Base-by-base conservation (phyloP, 768 basidiomycete species). In the Lentinula boryana region DNA sequence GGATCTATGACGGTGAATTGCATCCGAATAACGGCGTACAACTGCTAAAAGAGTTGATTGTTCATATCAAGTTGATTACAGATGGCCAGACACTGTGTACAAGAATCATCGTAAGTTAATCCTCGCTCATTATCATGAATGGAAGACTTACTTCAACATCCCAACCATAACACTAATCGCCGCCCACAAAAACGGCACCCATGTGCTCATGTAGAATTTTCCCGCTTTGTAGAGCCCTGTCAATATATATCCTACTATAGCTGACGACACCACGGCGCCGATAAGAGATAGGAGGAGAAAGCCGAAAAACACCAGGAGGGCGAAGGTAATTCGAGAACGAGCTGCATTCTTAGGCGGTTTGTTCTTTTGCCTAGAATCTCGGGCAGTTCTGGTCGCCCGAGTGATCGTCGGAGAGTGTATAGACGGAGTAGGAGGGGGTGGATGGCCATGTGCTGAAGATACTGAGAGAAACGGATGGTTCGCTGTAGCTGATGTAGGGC, bases 181-280 rank as follows among this genome's bases (percentile, higher is more conserved):
- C 36, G 36, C 36, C 36, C 36, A 38, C 36, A 38, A 38, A 50
- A 68, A 67, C 1, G 68, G 68, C 35, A 68, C 62, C 67, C 68
- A 68, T 23, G 65, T 68, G 38, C 52, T 82, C 78, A 84, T 80
- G 57, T 79, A 74, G 51, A 78, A 82, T 50, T 74, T 65, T 15
- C 69, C 80, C 0, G 80, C 73, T 58, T 72, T 38, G 13, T 38
- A 38, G 9, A 38, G 13, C 9, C 76, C 80, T 38, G 73, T 73
- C n/a, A 76, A 68, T n/a, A 73, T 68, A 59, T 78, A 79, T 8
- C 36, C 36, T 5, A 81, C 62, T 5, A 83, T 71, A 4, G 77
- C 78, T 10, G 80, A 78, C 31, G 77, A 75, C n/a, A 80, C 66
- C 10, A 79, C 75, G 3, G 81, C 77, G 0, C 80, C 80, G 46